Percentiles rank a stretch among this genome's conserved stretches.
Conservation (phyloP, 2,329 filamentous ascomycete species). For the Diplodia sapinea region DNA sequence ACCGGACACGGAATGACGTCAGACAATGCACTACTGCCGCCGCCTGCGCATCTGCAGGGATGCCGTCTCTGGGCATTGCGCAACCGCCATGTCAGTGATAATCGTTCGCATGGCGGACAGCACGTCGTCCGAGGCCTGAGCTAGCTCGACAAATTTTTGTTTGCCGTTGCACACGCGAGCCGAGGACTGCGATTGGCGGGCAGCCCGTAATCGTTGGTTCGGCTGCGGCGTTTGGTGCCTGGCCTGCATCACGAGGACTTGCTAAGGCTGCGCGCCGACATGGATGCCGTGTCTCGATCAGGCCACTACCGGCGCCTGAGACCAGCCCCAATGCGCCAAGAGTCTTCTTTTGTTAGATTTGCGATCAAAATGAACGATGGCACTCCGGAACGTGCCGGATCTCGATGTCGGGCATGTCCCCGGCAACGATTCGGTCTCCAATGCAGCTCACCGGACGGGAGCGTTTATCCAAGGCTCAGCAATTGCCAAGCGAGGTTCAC, state of each 20-base stretch:
- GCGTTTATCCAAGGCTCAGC: not conserved
- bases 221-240: conserved; percentile 14
- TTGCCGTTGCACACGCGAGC: not conserved
- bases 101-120: not conserved
- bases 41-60: no score
- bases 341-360: not conserved
- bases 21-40: not conserved
- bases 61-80: conserved; percentile 10
- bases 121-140: not conserved
- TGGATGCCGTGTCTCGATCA: conserved; percentile 16
- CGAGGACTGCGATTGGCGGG: not conserved
- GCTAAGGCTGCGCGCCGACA: conserved; percentile 4
- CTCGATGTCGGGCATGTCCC: not conserved
- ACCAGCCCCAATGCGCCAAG: not conserved
- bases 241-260: conserved; percentile 22
- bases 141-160: not conserved
- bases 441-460: not conserved
- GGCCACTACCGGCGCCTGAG: not conserved
- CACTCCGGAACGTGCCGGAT: conserved; percentile 12
- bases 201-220: not conserved
- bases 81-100: not conserved
- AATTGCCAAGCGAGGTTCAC: conserved; percentile 2
- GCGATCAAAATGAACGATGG: not conserved
- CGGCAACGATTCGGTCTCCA: not conserved
- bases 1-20: conserved; percentile 4